Evolutionary conservation across 75 land plant species (phyloP).

Genomic region (Ceratopteris richardii): DNA sequence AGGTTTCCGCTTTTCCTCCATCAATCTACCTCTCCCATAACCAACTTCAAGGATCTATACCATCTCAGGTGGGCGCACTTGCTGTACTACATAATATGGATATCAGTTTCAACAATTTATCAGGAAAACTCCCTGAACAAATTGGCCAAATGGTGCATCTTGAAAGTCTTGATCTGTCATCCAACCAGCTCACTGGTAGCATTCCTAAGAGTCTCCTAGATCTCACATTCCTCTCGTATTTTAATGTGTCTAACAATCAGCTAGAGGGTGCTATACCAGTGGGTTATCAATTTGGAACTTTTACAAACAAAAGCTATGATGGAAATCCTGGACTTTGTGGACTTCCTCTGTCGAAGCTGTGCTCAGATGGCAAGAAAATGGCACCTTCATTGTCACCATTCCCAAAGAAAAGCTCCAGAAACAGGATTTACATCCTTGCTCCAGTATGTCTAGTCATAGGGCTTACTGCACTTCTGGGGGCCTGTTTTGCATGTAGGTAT

Average conservation of each 20-base stretch:
- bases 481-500: constrained; percentile 24
- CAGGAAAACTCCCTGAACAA: constrained; percentile 38
- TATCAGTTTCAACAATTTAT: constrained; percentile 35
- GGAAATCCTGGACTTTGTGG: constrained; percentile 44
- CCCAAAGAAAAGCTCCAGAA: not conserved
- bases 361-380: not conserved
- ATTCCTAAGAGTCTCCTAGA: constrained; percentile 35
- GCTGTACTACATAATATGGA: constrained; percentile 29
- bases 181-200: constrained; percentile 35
- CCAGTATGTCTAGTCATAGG: constrained; percentile 32
- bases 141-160: constrained; percentile 29
- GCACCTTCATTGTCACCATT: constrained; percentile 2
- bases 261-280: constrained; percentile 43
- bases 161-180: constrained; percentile 54
- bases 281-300: constrained; percentile 38
- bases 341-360: constrained; percentile 14
- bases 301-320: constrained; percentile 21
- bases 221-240: constrained; percentile 35
- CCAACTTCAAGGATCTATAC: constrained; percentile 39
- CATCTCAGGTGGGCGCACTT: constrained; percentile 28
- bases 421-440: constrained; percentile 28
- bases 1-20: constrained; percentile 42
- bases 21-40: constrained; percentile 39
- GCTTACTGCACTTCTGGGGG: constrained; percentile 32
- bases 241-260: constrained; percentile 48